Evolutionary conservation across 345 rosid genomes (phyloP), one percentile per base, ranked within the genome.

Genomic region (Dipteronia dyeriana): DNA sequence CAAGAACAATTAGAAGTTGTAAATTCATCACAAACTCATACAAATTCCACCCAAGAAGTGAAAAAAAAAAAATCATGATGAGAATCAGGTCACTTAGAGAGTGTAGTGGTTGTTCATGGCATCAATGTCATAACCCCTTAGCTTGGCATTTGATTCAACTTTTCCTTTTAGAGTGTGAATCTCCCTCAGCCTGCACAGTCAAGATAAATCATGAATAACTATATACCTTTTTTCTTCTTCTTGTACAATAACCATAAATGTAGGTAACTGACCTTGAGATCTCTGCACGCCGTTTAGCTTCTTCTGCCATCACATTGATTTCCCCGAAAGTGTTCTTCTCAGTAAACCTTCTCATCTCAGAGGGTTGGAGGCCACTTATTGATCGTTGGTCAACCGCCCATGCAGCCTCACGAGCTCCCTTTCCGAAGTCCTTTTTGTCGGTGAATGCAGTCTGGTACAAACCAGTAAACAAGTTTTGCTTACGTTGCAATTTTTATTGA

Each of bases 211-310:
- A 29, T 70, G 14, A 70, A 70, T 49, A 23, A n/a, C n/a, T 19
- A 4, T n/a, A 3, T 26, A 20, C 29, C 3, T 63, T 0, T 23
- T 34, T 34, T 34, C 6, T 34, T 34, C 38, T 34, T 34, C 38
- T 34, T 34, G 38, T 5, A 34, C 38, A 34, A 34, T 34, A 34
- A 34, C 6, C 38, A 34, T 5, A 34, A 34, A 34, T 34, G 6
- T 34, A 34, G 38, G 38, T 34, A 34, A 34, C 76, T 41, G 6
- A 74, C 82, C 85, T 77, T 57, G 83, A 75, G 51, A 83, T 75
- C 74, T 87, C 90, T 10, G 89, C 90, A 1, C 88, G 89, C 29
- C 85, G 81, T 80, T 68, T 84, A 63, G 89, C 86, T 80, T 89
- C 90, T 23, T 85, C 92, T 47, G 88, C 90, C 89, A 89, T 81